These are phyloP conservation scores for Nakaseomyces nivariensis DNA, from an alignment of 1,139 yeast genomes.

Conservation along the genomic window DNA sequence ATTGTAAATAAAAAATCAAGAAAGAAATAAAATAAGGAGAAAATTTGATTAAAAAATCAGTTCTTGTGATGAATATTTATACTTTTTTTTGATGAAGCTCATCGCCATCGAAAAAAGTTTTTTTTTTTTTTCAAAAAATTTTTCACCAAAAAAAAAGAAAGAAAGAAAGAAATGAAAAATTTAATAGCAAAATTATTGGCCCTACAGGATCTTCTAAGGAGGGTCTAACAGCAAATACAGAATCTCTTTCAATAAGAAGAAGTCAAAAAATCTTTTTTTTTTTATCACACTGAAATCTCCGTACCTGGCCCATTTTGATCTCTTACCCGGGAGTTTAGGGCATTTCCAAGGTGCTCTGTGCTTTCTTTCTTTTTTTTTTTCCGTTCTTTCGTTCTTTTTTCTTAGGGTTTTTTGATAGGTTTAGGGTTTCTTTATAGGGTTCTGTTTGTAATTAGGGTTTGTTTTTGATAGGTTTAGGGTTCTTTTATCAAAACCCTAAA, in stretches of 20 bases:
- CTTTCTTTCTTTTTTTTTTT: no score
- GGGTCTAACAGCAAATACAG: not conserved
- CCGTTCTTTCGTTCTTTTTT: no score
- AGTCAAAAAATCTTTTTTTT: conserved; percentile 6
- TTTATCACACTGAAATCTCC: not conserved
- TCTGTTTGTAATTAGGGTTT: no score
- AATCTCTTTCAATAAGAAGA: not conserved
- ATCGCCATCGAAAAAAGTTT: not conserved
- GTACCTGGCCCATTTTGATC: not conserved
- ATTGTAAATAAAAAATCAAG: not conserved
- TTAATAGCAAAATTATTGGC: no score
- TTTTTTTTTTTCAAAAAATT: not conserved
- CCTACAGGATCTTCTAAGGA: not conserved
- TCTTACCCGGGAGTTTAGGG: not conserved
- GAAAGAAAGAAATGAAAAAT: no score
- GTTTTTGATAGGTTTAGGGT: no score
- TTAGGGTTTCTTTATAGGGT: no score
- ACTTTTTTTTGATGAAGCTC: conserved; percentile 4
- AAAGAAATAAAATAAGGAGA: not conserved
- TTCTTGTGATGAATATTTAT: conserved; percentile 9
- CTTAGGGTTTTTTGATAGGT: no score
- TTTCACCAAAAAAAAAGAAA: not conserved
- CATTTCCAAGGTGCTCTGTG: not conserved
- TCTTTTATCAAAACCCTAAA: no score
- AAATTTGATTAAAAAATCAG: conserved; percentile 2